Evolutionary conservation across 805 yeast genomes (phyloP), one percentile per base, ranked within the genome.

Genomic region (Kluyveromyces nonfermentans): DNA sequence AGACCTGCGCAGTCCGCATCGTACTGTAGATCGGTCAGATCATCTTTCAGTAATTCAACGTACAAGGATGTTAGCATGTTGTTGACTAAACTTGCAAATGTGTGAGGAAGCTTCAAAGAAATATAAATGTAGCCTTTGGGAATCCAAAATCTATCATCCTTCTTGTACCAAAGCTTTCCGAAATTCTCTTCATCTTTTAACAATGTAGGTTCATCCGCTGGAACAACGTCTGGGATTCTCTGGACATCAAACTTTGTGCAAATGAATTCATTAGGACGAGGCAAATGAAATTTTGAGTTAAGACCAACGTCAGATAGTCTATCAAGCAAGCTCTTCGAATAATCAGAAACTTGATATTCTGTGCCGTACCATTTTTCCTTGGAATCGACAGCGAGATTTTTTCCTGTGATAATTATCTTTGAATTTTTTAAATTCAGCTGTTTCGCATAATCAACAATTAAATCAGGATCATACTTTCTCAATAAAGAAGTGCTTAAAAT

Each of bases 301-400:
- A 47, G 43, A 37, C 59, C 56, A 43, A 64, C 60, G 45, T 49
- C 49, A 36, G 59, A 48, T 38, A 78, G 56, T 33, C 50, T 55
- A 8, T 57, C 40, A 6, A 68, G 14, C 3, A 81, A 59, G 1
- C 64, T 65, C 0, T 49, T 36, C 2, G 77, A 67, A 18, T 85
- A 55, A 14, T 68, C 65, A 9, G 64, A 69, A 35, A 73, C 60
- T 2, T 74, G 64, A 59, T 87, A 85, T 52, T 84, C 83, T 0
- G 97, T 87, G 3, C 95, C 96, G 58, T 93, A 90, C 96, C 96
- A 90, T 55, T 77, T 71, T 60, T 90, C 98, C 17, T 57, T 69
- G 14, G 64, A 50, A 43, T 73, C 73, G 3, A 78, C 72, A 6
- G 71, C 71, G 42, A 77, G 70, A 50, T 60, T 75, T 62, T 68